Evolutionary conservation across 306 rosid species (phyloP), one percentile per base, ranked within the genome.

Genomic region (Vigna mungo): DNA sequence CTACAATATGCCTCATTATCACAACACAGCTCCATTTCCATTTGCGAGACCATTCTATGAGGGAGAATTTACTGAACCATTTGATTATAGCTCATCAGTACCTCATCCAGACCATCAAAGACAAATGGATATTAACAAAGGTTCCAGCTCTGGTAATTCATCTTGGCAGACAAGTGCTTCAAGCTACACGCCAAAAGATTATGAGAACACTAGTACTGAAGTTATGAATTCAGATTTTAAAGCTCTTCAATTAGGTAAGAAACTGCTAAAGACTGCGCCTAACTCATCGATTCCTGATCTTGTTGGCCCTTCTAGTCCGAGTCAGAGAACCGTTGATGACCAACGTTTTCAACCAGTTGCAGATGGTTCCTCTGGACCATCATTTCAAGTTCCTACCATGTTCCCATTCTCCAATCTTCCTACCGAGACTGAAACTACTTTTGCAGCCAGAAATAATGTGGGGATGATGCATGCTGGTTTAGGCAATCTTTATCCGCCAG

Each of bases 341-440:
- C 70, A 86, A 72, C 88, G 85, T 23, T 59, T 73, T 61, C 68
- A 61, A 64, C 74, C 90, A 67, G 37, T 59, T 77, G 66, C 86
- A 68, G 81, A 79, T 78, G 90, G 86, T 89, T 84, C 88, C 18
- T 72, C 86, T 1, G 80, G 86, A 37, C 88, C 91, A 23, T 90
- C 91, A 4, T 81, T 88, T 83, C 89, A 87, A 52, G 79, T 84
- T 70, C 76, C 83, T 79, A 63, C 84, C 41, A 80, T 82, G 89
- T 75, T 84, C 84, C 87, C 87, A 39, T 17, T 61, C 16, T 78
- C 82, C 82, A 81, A 83, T 81, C 48, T 81, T 75, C 90, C 87
- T 7, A 23, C 88, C 23, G 87, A 85, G 49, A 23, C 81, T 14
- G 89, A 81, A 68, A 83, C 82, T 65, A 77, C 88, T 58, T 87